Evolutionary conservation across 371 early-diverging fungal species (phyloP).

Genomic region (Actinomucor elegans): DNA sequence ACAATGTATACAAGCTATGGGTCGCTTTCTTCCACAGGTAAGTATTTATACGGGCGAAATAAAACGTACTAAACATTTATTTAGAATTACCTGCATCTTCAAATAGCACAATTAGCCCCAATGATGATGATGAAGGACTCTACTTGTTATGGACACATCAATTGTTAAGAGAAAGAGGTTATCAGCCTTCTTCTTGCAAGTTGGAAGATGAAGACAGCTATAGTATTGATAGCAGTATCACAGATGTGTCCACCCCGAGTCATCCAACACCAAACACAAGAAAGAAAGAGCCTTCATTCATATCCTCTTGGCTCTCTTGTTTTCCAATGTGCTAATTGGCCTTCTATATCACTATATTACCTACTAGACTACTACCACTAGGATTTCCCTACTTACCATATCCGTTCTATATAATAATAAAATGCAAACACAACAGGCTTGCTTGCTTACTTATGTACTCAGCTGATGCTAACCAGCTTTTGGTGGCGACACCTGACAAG

Average conservation of each 20-base stretch:
- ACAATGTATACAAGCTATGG: too few relatives aligned
- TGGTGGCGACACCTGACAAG: too few relatives aligned
- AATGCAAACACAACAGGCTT: too few relatives aligned
- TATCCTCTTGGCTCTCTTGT: slow-evolving; percentile 6
- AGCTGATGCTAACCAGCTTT: too few relatives aligned
- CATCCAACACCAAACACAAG: not conserved
- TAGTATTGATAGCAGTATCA: slow-evolving; percentile 19
- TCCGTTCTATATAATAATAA: too few relatives aligned
- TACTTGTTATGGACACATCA: slow-evolving; percentile 47
- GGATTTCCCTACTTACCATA: too few relatives aligned
- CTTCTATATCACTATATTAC: too few relatives aligned
- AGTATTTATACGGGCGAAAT: not conserved
- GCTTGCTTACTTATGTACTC: too few relatives aligned
- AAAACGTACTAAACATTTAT: not conserved
- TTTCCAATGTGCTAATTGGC: slow-evolving; percentile 7
- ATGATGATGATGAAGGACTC: slow-evolving; percentile 41
- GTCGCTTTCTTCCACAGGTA: too few relatives aligned
- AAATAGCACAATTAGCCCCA: slow-evolving; percentile 19
- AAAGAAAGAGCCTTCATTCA: not conserved
- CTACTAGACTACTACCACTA: too few relatives aligned
- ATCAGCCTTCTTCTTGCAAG: slow-evolving; percentile 14
- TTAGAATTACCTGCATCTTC: too few relatives aligned
- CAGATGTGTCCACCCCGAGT: not conserved
- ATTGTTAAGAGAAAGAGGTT: slow-evolving; percentile 34
- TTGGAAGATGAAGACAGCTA: not conserved